Conservation (phyloP, 306 rosid species). For the Casuarina glauca region DNA sequence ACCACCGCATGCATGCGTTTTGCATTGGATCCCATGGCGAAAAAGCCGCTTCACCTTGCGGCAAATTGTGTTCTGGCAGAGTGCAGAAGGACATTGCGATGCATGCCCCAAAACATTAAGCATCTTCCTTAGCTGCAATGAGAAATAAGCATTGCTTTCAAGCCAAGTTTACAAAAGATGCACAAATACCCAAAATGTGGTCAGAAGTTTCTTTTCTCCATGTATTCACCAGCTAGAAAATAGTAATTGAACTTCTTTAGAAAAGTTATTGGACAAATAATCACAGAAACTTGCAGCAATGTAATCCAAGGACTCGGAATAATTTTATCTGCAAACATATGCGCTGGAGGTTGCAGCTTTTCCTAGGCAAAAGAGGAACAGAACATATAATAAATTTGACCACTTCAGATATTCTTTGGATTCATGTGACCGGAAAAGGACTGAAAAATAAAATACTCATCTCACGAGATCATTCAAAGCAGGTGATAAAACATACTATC, state of each 20-base stretch:
- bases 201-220: background rate
- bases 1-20: slow-evolving; percentile 89
- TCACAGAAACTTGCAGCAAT: background rate
- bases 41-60: slow-evolving; percentile 97
- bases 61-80: slow-evolving; percentile 87
- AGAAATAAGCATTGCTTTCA: slow-evolving; percentile 30
- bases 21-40: slow-evolving; percentile 95
- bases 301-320: background rate
- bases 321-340: background rate
- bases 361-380: background rate
- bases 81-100: slow-evolving; percentile 88
- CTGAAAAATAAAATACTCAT: too few relatives aligned
- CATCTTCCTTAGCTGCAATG: slow-evolving; percentile 85
- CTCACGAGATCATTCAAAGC: background rate
- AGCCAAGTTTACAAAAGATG: background rate
- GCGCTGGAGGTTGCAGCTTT: background rate
- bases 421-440: background rate
- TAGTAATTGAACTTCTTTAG: background rate
- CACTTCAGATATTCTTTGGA: background rate
- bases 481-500: background rate
- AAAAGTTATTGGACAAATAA: background rate
- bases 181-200: background rate
- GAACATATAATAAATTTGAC: background rate
- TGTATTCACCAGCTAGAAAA: background rate
- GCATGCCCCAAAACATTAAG: slow-evolving; percentile 98